Base-by-base conservation (phyloP, 371 early-diverging fungal genomes). In the Entomophthora muscae region DNA sequence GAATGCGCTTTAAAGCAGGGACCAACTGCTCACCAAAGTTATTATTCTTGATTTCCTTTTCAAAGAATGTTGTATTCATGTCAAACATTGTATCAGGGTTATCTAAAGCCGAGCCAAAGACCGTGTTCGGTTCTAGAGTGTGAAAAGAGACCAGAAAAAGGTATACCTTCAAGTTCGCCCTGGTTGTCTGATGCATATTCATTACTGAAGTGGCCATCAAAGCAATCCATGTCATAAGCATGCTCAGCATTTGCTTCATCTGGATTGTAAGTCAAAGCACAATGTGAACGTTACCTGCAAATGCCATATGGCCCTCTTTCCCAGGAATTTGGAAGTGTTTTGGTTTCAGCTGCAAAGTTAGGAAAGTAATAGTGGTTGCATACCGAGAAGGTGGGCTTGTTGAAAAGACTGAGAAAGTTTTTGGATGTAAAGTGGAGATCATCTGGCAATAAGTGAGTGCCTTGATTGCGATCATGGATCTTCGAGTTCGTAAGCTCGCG, bases 361-460 rank as follows among this genome's bases (percentile, higher is more conserved):
- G 31, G 5, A 32, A 58, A n/a, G n/a, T 58, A 28, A 28, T 12
- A 12, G 22, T 22, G 23, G 22, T 5, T 13, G 29, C 17, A 22
- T 52, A 62, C 53, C 53, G 42, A 51, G 64, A 78, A 78, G 26
- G 71, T 68, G 5, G 93, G 92, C 68, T 91, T 94, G 52, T 85
- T 67, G 69, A 93, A 89, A 60, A 91, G 78, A 61, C 77, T 76
- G 57, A 90, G 71, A 58, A 95, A 73, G 58, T 86, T 83, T 64
- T 83, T 80, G 0, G 90, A 88, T 32, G 89, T 83, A 70, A 90
- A 93, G 63, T 90, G 88, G 63, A 88, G 77, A 71, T 94, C 95
- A 42, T 87, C 86, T 3, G 93, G 95, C 31, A 96, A 75, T 33
- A 85, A 68, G 65, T 85, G 75, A 33, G 63, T 65, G 73, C 69